Evolutionary conservation across 2,329 filamentous ascomycete species (phyloP).

Genomic region (Epichloe gansuensis): DNA sequence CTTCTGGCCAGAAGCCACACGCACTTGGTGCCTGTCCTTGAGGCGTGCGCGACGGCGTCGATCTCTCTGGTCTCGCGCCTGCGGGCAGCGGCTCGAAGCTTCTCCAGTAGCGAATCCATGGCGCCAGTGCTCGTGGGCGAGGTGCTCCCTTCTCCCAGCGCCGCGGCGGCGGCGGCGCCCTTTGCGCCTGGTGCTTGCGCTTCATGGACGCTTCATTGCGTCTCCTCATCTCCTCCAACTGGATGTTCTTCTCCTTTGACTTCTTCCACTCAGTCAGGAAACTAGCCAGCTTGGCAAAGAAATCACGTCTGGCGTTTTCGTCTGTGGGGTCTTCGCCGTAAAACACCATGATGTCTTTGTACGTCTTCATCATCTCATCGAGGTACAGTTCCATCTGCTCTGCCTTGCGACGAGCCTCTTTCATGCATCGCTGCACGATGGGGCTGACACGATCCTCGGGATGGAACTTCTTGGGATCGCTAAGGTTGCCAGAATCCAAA

Average conservation of each 20-base stretch:
- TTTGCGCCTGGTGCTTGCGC: conserved; percentile 67
- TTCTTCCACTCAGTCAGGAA: conserved; percentile 95
- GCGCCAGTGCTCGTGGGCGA: conserved; percentile 71
- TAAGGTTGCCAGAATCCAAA: conserved; percentile 85
- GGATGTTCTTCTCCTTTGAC: conserved; percentile 83
- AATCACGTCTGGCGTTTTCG: conserved; percentile 85
- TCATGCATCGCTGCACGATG: conserved; percentile 87
- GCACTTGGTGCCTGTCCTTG: conserved; percentile 82
- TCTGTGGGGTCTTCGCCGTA: conserved; percentile 90
- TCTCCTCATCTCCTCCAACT: conserved; percentile 67
- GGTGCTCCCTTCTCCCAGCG: conserved; percentile 34
- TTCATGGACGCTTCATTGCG: conserved; percentile 89
- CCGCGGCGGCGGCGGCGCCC: conserved; percentile 19
- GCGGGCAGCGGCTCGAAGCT: conserved; percentile 87
- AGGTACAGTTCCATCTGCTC: conserved; percentile 91
- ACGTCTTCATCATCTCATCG: conserved; percentile 82
- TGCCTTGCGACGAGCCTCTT: conserved; percentile 88
- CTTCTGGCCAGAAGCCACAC: conserved; percentile 78
- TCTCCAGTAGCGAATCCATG: conserved; percentile 93
- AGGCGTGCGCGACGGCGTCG: conserved; percentile 74
- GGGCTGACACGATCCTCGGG: conserved; percentile 90
- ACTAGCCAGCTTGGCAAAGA: conserved; percentile 83
- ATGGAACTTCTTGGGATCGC: conserved; percentile 95
- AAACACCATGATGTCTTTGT: conserved; percentile 91
- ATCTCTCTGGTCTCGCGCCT: conserved; percentile 80